These are phyloP conservation scores for Eremothecium cymbalariae DNA, from an alignment of 1,139 yeast genomes.

Conservation along the genomic window DNA sequence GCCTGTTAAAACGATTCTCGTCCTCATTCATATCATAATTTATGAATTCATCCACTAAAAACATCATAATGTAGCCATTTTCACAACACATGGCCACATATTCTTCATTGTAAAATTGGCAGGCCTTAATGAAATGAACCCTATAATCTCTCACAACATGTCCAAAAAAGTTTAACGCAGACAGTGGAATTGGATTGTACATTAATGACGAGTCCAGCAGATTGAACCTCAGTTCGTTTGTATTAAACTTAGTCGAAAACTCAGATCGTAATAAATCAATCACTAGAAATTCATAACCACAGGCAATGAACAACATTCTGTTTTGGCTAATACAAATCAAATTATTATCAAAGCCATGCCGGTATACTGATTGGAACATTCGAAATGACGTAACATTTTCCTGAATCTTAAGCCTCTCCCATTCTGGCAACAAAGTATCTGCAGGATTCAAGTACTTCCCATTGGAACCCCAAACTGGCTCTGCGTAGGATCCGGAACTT, in stretches of 20 bases:
- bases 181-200: slow-evolving; percentile 1
- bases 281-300: not conserved
- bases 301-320: slow-evolving; percentile 1
- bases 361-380: not conserved
- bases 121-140: slow-evolving; percentile 15
- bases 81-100: slow-evolving; percentile 17
- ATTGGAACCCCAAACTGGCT: slow-evolving; percentile 20
- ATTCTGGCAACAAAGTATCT: slow-evolving; percentile 15
- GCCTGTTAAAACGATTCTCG: slow-evolving; percentile 6
- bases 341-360: slow-evolving; percentile 4
- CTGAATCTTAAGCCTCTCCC: slow-evolving; percentile 17
- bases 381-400: not conserved
- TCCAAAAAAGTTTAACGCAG: not conserved
- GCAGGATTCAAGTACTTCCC: slow-evolving; percentile 19
- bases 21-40: slow-evolving; percentile 3
- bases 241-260: not conserved
- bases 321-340: slow-evolving; percentile 1
- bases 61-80: slow-evolving; percentile 12
- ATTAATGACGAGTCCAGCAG: slow-evolving; percentile 1
- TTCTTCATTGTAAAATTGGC: slow-evolving; percentile 12
- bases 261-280: not conserved
- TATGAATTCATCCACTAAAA: slow-evolving; percentile 7
- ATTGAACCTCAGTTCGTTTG: not conserved
- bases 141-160: slow-evolving; percentile 1
- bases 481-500: slow-evolving; percentile 6